phyloP scores from a whole-genome alignment of 768 basidiomycete species.

The Rhodotorula graminis region DNA sequence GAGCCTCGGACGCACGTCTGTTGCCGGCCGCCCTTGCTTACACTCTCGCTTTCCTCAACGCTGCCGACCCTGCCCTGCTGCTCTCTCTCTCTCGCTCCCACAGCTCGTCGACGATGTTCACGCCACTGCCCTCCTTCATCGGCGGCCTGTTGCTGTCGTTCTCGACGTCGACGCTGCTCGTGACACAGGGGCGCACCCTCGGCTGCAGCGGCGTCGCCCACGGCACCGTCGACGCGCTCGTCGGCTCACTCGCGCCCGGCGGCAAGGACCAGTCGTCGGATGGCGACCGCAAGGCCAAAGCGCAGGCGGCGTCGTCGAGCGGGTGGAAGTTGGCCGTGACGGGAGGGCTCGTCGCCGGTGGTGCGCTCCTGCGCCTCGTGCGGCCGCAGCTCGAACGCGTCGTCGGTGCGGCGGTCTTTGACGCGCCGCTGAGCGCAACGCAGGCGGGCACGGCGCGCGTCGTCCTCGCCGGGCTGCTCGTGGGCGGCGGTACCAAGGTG shows the following conservation, averaged over 20 bases:
- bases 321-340: slow-evolving; percentile 12
- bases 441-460: slow-evolving; percentile 33
- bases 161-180: slow-evolving; percentile 44
- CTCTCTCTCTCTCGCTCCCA: not conserved
- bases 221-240: slow-evolving; percentile 24
- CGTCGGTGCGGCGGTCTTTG: slow-evolving; percentile 20
- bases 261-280: not conserved
- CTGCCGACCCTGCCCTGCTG: not conserved
- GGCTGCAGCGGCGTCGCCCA: slow-evolving; percentile 47
- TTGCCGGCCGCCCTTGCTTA: too few relatives aligned
- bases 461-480: slow-evolving; percentile 42
- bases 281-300: too few relatives aligned
- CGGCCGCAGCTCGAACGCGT: not conserved
- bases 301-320: too few relatives aligned
- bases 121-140: slow-evolving; percentile 32
- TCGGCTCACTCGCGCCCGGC: not conserved
- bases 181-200: slow-evolving; percentile 45
- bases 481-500: slow-evolving; percentile 48
- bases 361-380: not conserved
- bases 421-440: slow-evolving; percentile 22
- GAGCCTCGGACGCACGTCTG: too few relatives aligned
- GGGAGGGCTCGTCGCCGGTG: slow-evolving; percentile 11
- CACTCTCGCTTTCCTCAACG: not conserved
- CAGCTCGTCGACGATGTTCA: slow-evolving; percentile 11
- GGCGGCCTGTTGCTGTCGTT: slow-evolving; percentile 46